A percentile compares a stretch with the other conserved stretches of the same genome.
These are phyloP conservation scores for Quercus wislizeni DNA, from an alignment of 306 rosid genomes.

Conservation along the genomic window DNA sequence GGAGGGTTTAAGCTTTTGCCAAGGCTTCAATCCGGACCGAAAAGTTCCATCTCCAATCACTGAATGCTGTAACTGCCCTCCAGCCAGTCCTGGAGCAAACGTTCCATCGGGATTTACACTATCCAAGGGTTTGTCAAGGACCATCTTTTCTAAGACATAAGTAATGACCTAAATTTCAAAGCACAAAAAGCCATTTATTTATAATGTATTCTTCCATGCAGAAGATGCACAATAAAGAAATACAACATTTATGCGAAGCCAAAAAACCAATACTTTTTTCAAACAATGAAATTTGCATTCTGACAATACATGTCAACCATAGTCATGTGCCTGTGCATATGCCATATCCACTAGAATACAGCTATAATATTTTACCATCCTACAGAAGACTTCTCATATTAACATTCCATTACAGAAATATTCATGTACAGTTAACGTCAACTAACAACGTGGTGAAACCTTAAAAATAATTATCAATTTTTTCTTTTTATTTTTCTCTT, in stretches of 20 bases:
- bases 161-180: slow-evolving; percentile 65
- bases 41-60: slow-evolving; percentile 75
- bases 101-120: slow-evolving; percentile 54
- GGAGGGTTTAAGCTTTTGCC: slow-evolving; percentile 88
- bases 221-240: background rate
- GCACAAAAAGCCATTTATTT: background rate
- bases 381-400: background rate
- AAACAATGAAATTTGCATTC: background rate
- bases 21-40: slow-evolving; percentile 79
- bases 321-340: background rate
- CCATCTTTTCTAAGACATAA: slow-evolving; percentile 91
- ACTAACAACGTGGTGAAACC: background rate
- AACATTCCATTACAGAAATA: background rate
- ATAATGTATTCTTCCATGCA: slow-evolving; percentile 2
- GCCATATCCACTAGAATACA: background rate
- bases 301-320: background rate
- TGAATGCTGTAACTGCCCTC: slow-evolving; percentile 51
- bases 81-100: slow-evolving; percentile 65
- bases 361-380: background rate
- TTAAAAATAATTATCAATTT: background rate
- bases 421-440: background rate
- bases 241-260: background rate
- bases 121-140: slow-evolving; percentile 89
- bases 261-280: background rate
- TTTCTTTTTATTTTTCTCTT: background rate